Conservation (phyloP, 2,329 filamentous ascomycete genomes). For the Pseudogymnoascus sp. region DNA sequence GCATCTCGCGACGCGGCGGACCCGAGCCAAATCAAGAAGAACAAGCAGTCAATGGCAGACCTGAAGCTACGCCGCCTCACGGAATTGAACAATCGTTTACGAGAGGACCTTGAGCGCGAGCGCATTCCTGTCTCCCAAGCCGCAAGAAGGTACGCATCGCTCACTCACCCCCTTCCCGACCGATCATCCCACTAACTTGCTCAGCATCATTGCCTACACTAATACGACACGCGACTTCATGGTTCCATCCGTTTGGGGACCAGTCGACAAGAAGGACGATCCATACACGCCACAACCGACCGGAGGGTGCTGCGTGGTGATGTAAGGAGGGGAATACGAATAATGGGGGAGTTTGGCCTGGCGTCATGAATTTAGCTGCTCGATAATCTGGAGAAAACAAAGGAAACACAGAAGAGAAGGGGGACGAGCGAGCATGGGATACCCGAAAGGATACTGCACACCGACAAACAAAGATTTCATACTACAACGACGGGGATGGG, state of each 20-base stretch:
- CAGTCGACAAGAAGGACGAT: slow-evolving; percentile 89
- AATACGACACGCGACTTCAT: slow-evolving; percentile 98
- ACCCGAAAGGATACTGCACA: slow-evolving; percentile 3
- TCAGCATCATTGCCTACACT: slow-evolving; percentile 94
- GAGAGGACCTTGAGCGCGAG: slow-evolving; percentile 92
- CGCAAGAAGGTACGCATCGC: slow-evolving; percentile 64
- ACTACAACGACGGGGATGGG: background rate
- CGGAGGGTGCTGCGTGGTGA: slow-evolving; percentile 88
- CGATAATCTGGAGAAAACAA: slow-evolving; percentile 3
- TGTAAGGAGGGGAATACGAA: slow-evolving; percentile 49
- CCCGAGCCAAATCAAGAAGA: slow-evolving; percentile 70
- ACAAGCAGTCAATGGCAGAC: slow-evolving; percentile 99
- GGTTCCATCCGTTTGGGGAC: slow-evolving; percentile 97
- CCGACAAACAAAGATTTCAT: slow-evolving; percentile 2
- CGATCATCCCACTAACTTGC: slow-evolving; percentile 10
- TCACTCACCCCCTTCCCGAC: slow-evolving; percentile 11
- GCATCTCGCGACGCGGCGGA: slow-evolving; percentile 62
- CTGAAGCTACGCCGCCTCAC: slow-evolving; percentile 93
- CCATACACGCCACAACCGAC: slow-evolving; percentile 96
- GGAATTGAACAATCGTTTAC: slow-evolving; percentile 91
- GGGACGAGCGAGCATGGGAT: background rate
- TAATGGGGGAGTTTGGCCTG: background rate
- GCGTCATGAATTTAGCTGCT: slow-evolving; percentile 1
- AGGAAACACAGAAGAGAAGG: background rate
- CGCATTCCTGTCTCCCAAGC: slow-evolving; percentile 94